phyloP scores from a whole-genome alignment of 208 protist species.

The Novymonas esmeraldas region DNA sequence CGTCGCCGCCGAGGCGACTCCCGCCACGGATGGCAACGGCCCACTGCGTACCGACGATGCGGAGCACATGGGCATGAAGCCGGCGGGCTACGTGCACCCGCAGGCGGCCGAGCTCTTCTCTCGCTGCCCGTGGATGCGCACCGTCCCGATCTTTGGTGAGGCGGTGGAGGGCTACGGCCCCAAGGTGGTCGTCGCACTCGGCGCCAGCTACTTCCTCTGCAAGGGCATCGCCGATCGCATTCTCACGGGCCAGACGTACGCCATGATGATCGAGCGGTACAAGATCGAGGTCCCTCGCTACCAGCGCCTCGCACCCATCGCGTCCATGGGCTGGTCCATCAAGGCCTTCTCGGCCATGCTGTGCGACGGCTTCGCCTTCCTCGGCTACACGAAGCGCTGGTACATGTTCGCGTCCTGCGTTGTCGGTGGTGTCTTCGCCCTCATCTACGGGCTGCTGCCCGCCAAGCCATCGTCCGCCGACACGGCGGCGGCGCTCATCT shows the following conservation, averaged over 20 bases:
- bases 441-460: conserved; percentile 53
- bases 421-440: conserved; percentile 35
- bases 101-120: conserved; percentile 35
- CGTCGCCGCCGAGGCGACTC: background rate
- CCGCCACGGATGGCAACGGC: too few relatives aligned
- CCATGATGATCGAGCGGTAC: conserved; percentile 48
- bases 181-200: conserved; percentile 27
- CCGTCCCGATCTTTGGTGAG: conserved; percentile 48
- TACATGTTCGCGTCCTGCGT: conserved; percentile 60
- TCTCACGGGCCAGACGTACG: too few relatives aligned
- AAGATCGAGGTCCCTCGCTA: conserved; percentile 31
- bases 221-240: conserved; percentile 62
- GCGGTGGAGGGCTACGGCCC: conserved; percentile 40
- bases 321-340: too few relatives aligned
- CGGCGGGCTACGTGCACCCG: conserved; percentile 36
- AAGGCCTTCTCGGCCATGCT: conserved; percentile 48
- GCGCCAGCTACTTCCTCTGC: conserved; percentile 44
- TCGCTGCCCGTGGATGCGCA: conserved; percentile 24
- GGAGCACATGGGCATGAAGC: too few relatives aligned
- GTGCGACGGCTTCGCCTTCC: conserved; percentile 59
- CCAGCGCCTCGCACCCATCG: conserved; percentile 60
- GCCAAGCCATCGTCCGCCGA: conserved; percentile 36
- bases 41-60: too few relatives aligned
- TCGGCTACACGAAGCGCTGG: conserved; percentile 72
- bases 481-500: conserved; percentile 44